A percentile compares a stretch with the other conserved stretches of the same genome.
phyloP scores from a whole-genome alignment of 1,139 yeast species.

The Candida labiduridarum region DNA sequence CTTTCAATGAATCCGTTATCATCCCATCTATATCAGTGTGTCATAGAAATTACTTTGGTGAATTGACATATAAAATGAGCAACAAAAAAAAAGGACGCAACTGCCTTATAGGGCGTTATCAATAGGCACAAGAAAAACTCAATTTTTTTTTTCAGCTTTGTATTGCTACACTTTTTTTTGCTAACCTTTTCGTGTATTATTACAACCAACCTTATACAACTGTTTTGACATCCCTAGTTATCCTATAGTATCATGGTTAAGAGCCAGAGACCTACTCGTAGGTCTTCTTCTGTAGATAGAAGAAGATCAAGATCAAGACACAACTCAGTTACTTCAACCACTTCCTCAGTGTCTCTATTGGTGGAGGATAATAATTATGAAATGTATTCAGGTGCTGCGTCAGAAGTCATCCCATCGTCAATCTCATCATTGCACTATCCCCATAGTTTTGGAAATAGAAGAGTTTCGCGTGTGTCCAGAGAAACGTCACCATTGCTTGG shows the following conservation, averaged over 20 bases:
- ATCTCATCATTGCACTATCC: conserved; percentile 85
- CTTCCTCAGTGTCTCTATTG: conserved; percentile 30
- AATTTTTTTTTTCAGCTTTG: neutral
- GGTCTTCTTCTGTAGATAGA: conserved; percentile 34
- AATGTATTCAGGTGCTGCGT: conserved; percentile 87
- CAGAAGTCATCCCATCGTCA: conserved; percentile 88
- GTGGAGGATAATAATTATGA: conserved; percentile 60
- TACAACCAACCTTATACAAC: neutral
- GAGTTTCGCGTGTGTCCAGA: conserved; percentile 28
- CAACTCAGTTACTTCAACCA: conserved; percentile 45
- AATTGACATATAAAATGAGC: too few relatives aligned
- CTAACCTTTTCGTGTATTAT: neutral
- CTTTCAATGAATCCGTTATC: too few relatives aligned
- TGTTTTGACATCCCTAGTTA: neutral
- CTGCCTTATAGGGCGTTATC: neutral
- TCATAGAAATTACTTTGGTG: too few relatives aligned
- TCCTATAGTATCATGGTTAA: conserved; percentile 3
- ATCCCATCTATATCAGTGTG: too few relatives aligned
- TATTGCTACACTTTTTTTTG: neutral
- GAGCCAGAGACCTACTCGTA: conserved; percentile 15
- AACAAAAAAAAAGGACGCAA: too few relatives aligned
- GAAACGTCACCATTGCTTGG: conserved; percentile 44
- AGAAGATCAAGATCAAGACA: conserved; percentile 30
- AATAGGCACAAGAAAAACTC: neutral
- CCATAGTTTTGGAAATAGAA: conserved; percentile 45